Evolutionary conservation across 352 stramenopile species (phyloP), one percentile per base, ranked within the genome.

Genomic region (Pelagophyceae sp.): DNA sequence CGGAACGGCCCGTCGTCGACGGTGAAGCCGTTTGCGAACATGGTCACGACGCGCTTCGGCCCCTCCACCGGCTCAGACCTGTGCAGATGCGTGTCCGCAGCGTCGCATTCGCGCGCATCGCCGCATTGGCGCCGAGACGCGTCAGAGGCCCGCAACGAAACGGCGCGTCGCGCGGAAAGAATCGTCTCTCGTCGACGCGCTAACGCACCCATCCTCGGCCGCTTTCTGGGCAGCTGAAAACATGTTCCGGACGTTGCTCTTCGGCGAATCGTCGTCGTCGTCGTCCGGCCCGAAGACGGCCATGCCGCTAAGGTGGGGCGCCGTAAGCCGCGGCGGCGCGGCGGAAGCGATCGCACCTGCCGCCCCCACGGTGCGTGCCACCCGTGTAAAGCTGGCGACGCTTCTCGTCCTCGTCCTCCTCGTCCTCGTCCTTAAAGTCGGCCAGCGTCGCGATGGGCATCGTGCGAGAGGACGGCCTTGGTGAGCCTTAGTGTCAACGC

Each of bases 1-100:
- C 67, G 67, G 38, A 74, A 74, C 2, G 67, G 67, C 1, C 67
- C 67, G 67, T 74, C 67, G 67, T 37, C 67, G 67, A 74, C 38
- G 20, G n/a, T 33, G 38, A 74, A 74, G 67, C 67, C 67, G 67
- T 74, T 74, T 3, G 67, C 33, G 67, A 60, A 74, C 6, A 74
- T 37, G 2, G 67, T 74, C 1, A 74, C n/a, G 2, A 58, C 38
- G 17, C 6, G 6, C 25, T 58, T 27, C 1, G 33, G 19, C 17
- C 67, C 67, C 38, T 50, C 33, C 6, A 2, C 33, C 17, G 67
- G 67, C 35, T 11, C 33, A 11, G 25, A 17, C 45, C 45, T 54
- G 45, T 23, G 11, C 11, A 54, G 45, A 23, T 23, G 45, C 11
- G 11, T 54, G 11, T 23, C 45, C 11, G 11, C 45, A 23, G 11